Conservation (phyloP, 2,329 filamentous ascomycete genomes). For the Claviceps paspali region DNA sequence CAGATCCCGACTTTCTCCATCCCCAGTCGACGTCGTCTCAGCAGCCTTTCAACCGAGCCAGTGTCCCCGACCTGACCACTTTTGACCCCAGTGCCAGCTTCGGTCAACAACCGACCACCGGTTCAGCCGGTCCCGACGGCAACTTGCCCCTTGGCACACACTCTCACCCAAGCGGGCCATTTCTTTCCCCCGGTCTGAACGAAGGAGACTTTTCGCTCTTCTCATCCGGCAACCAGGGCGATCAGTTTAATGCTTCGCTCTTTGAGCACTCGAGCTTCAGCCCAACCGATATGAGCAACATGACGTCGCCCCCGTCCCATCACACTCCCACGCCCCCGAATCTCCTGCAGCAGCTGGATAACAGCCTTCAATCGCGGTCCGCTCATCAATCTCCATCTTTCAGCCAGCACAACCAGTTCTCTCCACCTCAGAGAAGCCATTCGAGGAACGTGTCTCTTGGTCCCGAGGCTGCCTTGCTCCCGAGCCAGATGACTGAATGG, state of each 20-base stretch:
- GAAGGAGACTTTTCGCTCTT: constrained; percentile 51
- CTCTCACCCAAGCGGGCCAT: constrained; percentile 22
- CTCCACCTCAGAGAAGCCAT: constrained; percentile 31
- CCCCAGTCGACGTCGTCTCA: constrained; percentile 26
- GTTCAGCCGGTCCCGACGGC: constrained; percentile 19
- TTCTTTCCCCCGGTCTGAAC: constrained; percentile 35
- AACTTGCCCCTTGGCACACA: constrained; percentile 26
- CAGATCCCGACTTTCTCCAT: constrained; percentile 32
- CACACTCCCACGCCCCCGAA: constrained; percentile 42
- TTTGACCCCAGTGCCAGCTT: constrained; percentile 30
- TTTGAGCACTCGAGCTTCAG: constrained; percentile 35
- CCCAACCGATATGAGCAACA: constrained; percentile 33
- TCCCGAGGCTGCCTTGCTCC: constrained; percentile 40
- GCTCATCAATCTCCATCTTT: constrained; percentile 42
- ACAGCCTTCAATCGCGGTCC: constrained; percentile 30
- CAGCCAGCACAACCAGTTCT: constrained; percentile 40
- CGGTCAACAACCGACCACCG: constrained; percentile 24
- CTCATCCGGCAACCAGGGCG: constrained; percentile 34
- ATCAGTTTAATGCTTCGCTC: constrained; percentile 46
- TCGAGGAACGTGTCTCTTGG: constrained; percentile 42
- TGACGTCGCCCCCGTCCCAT: constrained; percentile 39
- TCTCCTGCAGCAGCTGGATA: constrained; percentile 35
- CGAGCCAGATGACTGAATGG: constrained; percentile 38
- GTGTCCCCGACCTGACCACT: constrained; percentile 20
- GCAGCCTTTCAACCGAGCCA: constrained; percentile 14